A percentile compares a stretch with the other conserved stretches of the same genome.
Conservation (phyloP, 805 yeast species). For the Saccharomyces kudriavzevii region DNA sequence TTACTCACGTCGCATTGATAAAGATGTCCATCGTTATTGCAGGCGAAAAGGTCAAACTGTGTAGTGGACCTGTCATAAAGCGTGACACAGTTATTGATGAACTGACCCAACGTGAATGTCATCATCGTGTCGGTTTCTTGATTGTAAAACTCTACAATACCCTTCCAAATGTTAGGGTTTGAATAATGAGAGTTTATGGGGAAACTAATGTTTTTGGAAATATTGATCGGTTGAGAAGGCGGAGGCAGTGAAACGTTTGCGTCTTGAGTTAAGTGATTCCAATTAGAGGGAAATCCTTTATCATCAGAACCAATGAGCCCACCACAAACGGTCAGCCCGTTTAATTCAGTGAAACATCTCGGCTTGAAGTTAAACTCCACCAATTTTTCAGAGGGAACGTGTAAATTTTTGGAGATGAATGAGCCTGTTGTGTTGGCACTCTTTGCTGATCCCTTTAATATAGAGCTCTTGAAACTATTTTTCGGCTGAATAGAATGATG, state of each 20-base stretch:
- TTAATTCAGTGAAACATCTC: conserved; percentile 54
- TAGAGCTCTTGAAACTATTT: neutral
- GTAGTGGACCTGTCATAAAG: conserved; percentile 38
- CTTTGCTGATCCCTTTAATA: neutral
- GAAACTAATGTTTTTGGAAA: conserved; percentile 25
- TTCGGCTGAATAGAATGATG: neutral
- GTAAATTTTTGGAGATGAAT: neutral
- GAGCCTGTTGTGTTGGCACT: neutral
- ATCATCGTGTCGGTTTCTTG: conserved; percentile 40
- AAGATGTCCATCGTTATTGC: conserved; percentile 75
- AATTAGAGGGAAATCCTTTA: conserved; percentile 24
- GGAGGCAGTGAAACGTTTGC: conserved; percentile 4
- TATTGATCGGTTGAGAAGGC: conserved; percentile 22
- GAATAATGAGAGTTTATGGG: conserved; percentile 25
- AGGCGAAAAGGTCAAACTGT: conserved; percentile 52
- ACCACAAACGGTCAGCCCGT: conserved; percentile 47
- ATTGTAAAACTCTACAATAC: conserved; percentile 38
- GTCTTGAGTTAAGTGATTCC: conserved; percentile 18
- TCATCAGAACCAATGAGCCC: conserved; percentile 39
- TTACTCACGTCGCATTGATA: conserved; percentile 54
- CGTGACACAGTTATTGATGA: conserved; percentile 74
- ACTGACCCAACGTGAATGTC: conserved; percentile 61
- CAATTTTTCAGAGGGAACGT: conserved; percentile 29
- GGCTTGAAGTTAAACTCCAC: conserved; percentile 57
- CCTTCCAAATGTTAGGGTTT: conserved; percentile 40